Evolutionary conservation across 1,139 yeast species (phyloP).

Genomic region (Magnusiomyces tetraspermus): DNA sequence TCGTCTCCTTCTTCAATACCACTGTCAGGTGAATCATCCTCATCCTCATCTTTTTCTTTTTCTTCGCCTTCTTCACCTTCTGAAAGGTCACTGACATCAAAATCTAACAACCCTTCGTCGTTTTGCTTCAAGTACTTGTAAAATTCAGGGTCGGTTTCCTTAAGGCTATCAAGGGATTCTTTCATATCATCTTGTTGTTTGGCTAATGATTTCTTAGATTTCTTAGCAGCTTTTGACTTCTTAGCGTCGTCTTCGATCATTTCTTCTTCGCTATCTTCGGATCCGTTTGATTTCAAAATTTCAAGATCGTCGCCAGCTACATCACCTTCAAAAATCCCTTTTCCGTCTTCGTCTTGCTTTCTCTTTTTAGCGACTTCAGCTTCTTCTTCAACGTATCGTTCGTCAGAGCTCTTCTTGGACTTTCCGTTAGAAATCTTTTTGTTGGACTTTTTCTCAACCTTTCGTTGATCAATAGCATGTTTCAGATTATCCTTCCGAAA

Average conservation of each 20-base stretch:
- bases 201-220: constrained; percentile 8
- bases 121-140: constrained; percentile 21
- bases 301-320: constrained; percentile 24
- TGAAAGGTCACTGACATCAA: constrained; percentile 10
- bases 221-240: no score
- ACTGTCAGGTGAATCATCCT: constrained; percentile 13
- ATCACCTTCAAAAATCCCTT: constrained; percentile 16
- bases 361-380: constrained; percentile 22
- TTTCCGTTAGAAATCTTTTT: constrained; percentile 49
- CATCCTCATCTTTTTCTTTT: constrained; percentile 24
- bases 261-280: constrained; percentile 31
- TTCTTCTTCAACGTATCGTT: constrained; percentile 19
- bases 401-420: constrained; percentile 25
- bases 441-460: constrained; percentile 66
- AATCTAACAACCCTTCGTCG: constrained; percentile 32
- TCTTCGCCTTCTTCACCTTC: no score
- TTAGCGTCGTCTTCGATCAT: constrained; percentile 5
- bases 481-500: constrained; percentile 87
- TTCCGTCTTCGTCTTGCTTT: constrained; percentile 13
- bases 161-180: constrained; percentile 13
- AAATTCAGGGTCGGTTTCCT: constrained; percentile 16
- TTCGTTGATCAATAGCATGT: constrained; percentile 76
- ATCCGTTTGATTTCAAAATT: constrained; percentile 18
- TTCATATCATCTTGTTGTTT: constrained; percentile 10
- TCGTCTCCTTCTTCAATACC: constrained; percentile 22